Evolutionary conservation across 192 early-diverging fungal genomes (phyloP), one percentile per base, ranked within the genome.

Genomic region (Glomus cerebriforme): DNA sequence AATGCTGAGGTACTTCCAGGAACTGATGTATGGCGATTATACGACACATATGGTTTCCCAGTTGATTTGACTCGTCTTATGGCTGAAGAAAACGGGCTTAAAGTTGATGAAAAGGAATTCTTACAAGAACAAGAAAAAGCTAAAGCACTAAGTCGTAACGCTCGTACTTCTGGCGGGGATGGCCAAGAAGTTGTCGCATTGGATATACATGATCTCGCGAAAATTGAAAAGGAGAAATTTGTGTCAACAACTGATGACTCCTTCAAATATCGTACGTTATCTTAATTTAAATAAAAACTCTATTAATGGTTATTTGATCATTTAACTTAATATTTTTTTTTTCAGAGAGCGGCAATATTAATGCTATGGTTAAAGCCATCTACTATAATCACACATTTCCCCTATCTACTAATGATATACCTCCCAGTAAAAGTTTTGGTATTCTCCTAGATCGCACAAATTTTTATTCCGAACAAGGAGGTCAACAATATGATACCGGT

Each of bases 31-130:
- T 99, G 96, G 96, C 90, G 95, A n/a, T 84, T 99, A 82, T 99
- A 99, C 79, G 98, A 98, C 81, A 99, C 98, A 17, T 99, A 96
- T 82, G 98, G 98, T 37, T 99, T 99, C 92, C 98, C 98, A 6
- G 95, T 97, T 1, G 98, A 99, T 83, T 88, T 99, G 65, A 99
- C 98, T 13, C 93, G 95, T 63, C 83, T 99, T 67, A 98, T 99
- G 96, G 96, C 98, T n/a, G 96, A 99, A 85, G 98, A 99, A 83
- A 92, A 91, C 82, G 95, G 93, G 12, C 84, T 98, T 65, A 74
- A 75, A 19, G 92, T 99, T 8, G 92, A 99, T 81, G 96, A 97
- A 83, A 85, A 83, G 45, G 93, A 90, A 81, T 98, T 98, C 76
- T 85, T 91, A 80, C 82, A 79, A 15, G 94, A 92, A 78, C 94